Base-by-base conservation (phyloP, 805 yeast genomes). In the Nakazawaea peltata region DNA sequence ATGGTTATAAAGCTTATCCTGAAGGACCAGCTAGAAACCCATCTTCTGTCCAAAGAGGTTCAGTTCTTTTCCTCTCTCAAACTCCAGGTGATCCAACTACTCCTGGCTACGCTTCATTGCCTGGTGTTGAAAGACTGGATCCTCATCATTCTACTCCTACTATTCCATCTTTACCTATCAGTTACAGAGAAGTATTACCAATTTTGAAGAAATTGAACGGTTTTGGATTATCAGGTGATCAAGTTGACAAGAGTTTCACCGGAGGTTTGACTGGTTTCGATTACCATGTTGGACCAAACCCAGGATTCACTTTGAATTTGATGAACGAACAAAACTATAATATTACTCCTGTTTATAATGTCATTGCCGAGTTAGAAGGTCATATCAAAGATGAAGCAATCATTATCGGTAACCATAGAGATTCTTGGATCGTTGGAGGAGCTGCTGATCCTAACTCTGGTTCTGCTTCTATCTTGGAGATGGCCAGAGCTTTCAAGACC, bases 401-500 rank as follows among this genome's bases (percentile, higher is more conserved):
- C 32, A 51, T 82, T 23, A 51, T 81, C 37, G 92, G 92, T 24
- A 81, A 81, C 51, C 92, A 81, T 51, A 70, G 87, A 37, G 92
- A 82, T 50, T 77, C 88, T 2, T 83, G 90, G 92, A 70, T 77
- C 37, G 72, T 76, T 38, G 83, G 83, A 34, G 85, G 85, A 10
- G 88, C 88, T 1, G 77, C 74, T 19, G 92, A 82, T 55, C 88
- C 92, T 19, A 81, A 81, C 53, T 69, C 81, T 19, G 90, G 90
- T 0, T 69, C 83, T 14, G 78, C 87, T 1, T 73, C 66, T 0
- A 43, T 79, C 44, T 53, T 81, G 29, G 90, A 81, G 50, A 56
- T 81, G 27, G 75, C 79, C 6, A 62, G 83, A 33, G 77, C 72
- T 1, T 59, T 80, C 26, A 71, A 74, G 16, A 68, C 62, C 27